phyloP scores from a whole-genome alignment of 2,329 filamentous ascomycete genomes.

The Aspergillus pseudoterreus region DNA sequence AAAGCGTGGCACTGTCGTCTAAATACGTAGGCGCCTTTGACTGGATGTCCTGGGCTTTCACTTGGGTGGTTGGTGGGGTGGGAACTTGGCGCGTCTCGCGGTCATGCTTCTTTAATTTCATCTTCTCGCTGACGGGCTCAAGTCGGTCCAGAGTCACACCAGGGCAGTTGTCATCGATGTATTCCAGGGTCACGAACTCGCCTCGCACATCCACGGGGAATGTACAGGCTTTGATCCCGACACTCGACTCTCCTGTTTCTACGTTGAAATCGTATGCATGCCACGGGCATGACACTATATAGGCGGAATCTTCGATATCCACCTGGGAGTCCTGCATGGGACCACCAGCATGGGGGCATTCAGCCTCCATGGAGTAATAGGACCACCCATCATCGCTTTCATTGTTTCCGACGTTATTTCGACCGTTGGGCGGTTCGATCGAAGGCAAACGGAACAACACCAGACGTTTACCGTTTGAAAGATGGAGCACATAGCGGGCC shows the following conservation, averaged over 20 bases:
- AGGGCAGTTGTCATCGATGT: slow-evolving; percentile 22
- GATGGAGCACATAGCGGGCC: slow-evolving; percentile 41
- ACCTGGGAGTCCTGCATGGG: slow-evolving; percentile 46
- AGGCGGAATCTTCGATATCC: slow-evolving; percentile 48
- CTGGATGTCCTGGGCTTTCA: neutral
- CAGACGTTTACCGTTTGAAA: slow-evolving; percentile 44
- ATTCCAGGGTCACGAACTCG: slow-evolving; percentile 33
- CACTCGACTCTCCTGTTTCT: slow-evolving; percentile 48
- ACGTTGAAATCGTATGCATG: slow-evolving; percentile 50
- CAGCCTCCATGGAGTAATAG: slow-evolving; percentile 48
- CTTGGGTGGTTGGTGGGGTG: slow-evolving; percentile 1
- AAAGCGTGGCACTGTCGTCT: slow-evolving; percentile 41
- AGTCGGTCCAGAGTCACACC: slow-evolving; percentile 27
- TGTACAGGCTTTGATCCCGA: slow-evolving; percentile 47
- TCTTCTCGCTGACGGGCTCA: slow-evolving; percentile 45
- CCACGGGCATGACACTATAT: slow-evolving; percentile 47
- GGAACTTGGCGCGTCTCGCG: slow-evolving; percentile 9
- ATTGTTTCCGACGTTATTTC: slow-evolving; percentile 18
- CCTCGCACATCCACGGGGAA: slow-evolving; percentile 40
- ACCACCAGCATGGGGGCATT: slow-evolving; percentile 46
- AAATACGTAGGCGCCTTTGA: slow-evolving; percentile 28
- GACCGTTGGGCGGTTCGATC: slow-evolving; percentile 31
- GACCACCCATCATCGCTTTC: slow-evolving; percentile 40
- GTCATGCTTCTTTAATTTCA: slow-evolving; percentile 40
- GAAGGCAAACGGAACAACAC: slow-evolving; percentile 45